Conservation (phyloP, 176 grass and related monocot genomes). For the Echinochloa phyllopogon region DNA sequence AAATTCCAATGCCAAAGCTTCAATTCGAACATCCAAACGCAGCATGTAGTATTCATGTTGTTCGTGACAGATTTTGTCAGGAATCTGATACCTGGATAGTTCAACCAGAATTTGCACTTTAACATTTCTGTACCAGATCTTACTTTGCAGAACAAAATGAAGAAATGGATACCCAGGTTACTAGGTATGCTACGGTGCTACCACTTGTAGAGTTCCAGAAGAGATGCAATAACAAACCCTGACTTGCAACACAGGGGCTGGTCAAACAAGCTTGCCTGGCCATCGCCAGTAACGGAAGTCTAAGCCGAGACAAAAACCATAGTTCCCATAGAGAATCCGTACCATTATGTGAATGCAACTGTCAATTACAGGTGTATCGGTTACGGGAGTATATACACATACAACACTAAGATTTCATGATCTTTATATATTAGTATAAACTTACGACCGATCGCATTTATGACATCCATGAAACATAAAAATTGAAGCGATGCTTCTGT, state of each 20-base stretch:
- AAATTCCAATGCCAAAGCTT: no score
- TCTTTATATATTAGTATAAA: constrained; percentile 27
- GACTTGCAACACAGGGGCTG: not conserved
- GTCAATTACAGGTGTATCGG: constrained; percentile 1
- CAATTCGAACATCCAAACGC: no score
- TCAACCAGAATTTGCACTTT: not conserved
- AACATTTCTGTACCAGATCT: not conserved
- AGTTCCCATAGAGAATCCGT: not conserved
- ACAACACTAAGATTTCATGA: constrained; percentile 14
- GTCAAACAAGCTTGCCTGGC: not conserved
- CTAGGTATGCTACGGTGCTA: no score
- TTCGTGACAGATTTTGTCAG: not conserved
- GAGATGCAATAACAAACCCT: not conserved
- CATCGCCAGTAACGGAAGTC: not conserved
- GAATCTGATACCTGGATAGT: not conserved
- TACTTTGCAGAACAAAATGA: not conserved
- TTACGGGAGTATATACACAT: constrained; percentile 18
- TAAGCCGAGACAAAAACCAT: not conserved
- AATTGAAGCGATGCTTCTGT: not conserved
- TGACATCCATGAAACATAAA: not conserved
- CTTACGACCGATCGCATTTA: constrained; percentile 24
- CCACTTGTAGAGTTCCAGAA: not conserved
- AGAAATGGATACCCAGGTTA: not conserved
- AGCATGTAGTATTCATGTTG: not conserved
- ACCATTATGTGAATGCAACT: constrained; percentile 11